Evolutionary conservation across 768 basidiomycete species (phyloP), one percentile per base, ranked within the genome.

Genomic region (Lyophyllum shimeji): DNA sequence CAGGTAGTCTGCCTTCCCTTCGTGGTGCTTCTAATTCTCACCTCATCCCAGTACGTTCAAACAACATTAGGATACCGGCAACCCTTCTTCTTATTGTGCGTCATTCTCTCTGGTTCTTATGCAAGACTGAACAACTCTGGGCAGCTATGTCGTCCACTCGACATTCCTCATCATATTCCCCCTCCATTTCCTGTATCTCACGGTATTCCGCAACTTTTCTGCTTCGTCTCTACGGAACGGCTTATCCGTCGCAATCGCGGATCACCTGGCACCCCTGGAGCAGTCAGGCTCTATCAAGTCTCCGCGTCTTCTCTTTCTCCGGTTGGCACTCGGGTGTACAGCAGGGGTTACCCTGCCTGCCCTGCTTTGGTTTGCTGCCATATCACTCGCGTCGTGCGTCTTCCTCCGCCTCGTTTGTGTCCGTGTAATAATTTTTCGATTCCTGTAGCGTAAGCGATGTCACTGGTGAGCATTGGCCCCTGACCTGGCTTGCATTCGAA

Each of bases 21-120:
- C 24, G 17, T 20, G 46, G n/a, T 27, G 24, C 23, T 45, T 15
- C 29, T 37, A 51, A 50, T 37, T 53, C 44, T 53, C 42, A 49
- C 56, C 33, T 57, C 46, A 48, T 20, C 3, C 51, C 9, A 49
- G 91, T 87, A 93, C 72, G 84, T 96, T 13, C 90, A 94, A 69
- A 84, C 84, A 1, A 80, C 78, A 1, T 73, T 93, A 27, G 83
- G 77, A 31, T 99, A 90, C 73, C 79, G 85, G 50, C 91, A 97
- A 56, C 92, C 96, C 0, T 96, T 86, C 78, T 89, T 98, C 64
- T 76, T 93, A 58, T 92, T 95, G 92, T 92, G 63, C 58, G 89
- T 67, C 43, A 8, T 13, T 21, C 47, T 13, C 12, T n/a, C 25
- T 7, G 31, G n/a, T 23, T 4, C 21, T 15, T 29, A 34, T 0